Base-by-base conservation (phyloP, 441 rosid species). In the Bocquillonia castaneifolia region DNA sequence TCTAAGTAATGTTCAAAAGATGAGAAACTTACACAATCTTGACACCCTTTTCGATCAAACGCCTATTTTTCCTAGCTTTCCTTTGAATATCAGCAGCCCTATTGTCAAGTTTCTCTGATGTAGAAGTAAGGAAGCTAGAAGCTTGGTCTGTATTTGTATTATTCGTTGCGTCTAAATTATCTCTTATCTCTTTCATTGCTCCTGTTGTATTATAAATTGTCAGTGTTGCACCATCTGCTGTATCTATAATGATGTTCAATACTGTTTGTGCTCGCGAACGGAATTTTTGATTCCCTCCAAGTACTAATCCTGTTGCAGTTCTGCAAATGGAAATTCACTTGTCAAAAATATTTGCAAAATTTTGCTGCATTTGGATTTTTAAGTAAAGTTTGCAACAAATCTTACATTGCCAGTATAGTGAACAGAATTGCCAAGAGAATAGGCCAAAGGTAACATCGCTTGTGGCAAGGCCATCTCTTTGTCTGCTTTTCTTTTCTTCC, bases 351-450 rank as follows among this genome's bases (percentile, higher is more conserved):
- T 0, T n/a, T 2, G 20, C 47, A 64, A 25, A 17, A 48, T 0
- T 58, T n/a, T n/a, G n/a, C n/a, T n/a, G n/a, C n/a, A n/a, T n/a
- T n/a, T n/a, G n/a, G n/a, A n/a, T n/a, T n/a, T n/a, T n/a, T n/a
- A 13, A 32, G 15, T 39, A 3, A n/a, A 29, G 20, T 14, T 17
- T 44, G 13, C 13, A 31, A 7, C 4, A 1, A 26, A 32, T 68
- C 88, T 85, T 82, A 85, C 94, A 89, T 59, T 59, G 90, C 86
- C 17, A 85, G 53, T 65, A 81, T 45, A 23, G 82, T 84, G 81
- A 87, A 76, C 59, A 80, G 17, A 22, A 71, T 32, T 25, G 87
- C 84, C 6, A 79, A 55, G 50, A 82, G 55, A 55, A 77, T 39
- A 32, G 82, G 78, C 82, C 83, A 71, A 1, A 76, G 66, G 73